phyloP scores from a whole-genome alignment of 495 filamentous ascomycete genomes.

The Daldinia vernicosa region DNA sequence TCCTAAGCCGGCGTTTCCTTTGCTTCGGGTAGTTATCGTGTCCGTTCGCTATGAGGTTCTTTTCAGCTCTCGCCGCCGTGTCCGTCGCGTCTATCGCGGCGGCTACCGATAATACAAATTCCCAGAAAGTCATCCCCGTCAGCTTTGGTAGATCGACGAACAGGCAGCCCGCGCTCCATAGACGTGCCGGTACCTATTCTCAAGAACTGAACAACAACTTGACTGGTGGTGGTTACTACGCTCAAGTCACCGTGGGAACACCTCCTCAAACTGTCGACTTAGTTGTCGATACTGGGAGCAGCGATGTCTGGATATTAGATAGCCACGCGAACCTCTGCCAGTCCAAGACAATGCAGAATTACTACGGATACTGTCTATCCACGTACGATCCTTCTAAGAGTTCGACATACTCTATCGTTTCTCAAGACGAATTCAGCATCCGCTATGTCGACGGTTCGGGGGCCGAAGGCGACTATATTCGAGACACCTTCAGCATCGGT shows the following conservation, averaged over 20 bases:
- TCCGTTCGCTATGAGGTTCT: slow-evolving; percentile 32
- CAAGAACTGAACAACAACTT: slow-evolving; percentile 57
- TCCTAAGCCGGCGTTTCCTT: not conserved
- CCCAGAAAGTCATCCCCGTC: slow-evolving; percentile 42
- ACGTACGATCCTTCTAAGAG: slow-evolving; percentile 66
- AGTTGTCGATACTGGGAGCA: slow-evolving; percentile 81
- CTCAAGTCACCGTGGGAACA: slow-evolving; percentile 73
- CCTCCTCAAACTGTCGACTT: slow-evolving; percentile 66
- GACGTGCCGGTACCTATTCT: slow-evolving; percentile 45
- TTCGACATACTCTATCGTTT: slow-evolving; percentile 72
- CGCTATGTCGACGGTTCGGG: slow-evolving; percentile 78
- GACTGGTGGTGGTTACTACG: slow-evolving; percentile 67
- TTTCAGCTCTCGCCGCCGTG: slow-evolving; percentile 20
- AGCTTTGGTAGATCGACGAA: slow-evolving; percentile 33
- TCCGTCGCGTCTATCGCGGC: slow-evolving; percentile 18
- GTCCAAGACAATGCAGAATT: slow-evolving; percentile 42
- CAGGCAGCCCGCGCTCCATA: slow-evolving; percentile 25
- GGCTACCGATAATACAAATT: slow-evolving; percentile 13
- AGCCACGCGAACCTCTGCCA: slow-evolving; percentile 55
- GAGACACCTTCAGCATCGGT: slow-evolving; percentile 76
- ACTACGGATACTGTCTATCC: slow-evolving; percentile 46
- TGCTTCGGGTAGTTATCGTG: not conserved
- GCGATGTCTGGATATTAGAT: slow-evolving; percentile 79
- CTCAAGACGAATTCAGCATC: slow-evolving; percentile 75
- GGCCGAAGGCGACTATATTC: slow-evolving; percentile 76